These are phyloP conservation scores for Melampsora americana DNA, from an alignment of 1,284 basidiomycete species.

Conservation along the genomic window DNA sequence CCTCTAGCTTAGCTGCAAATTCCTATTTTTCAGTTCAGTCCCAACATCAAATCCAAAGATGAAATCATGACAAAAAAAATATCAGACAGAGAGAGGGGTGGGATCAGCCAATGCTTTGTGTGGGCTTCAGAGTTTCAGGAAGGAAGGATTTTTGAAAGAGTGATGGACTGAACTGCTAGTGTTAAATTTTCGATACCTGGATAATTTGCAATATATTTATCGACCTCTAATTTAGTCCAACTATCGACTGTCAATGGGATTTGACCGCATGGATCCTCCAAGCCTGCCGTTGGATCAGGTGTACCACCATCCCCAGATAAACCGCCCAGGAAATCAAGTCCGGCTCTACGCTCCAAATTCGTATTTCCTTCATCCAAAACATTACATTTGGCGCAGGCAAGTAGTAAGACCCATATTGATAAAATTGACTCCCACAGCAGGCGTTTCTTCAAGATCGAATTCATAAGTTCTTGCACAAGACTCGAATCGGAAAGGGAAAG, in stretches of 20 bases:
- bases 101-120: background rate
- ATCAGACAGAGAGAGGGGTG: background rate
- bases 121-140: background rate
- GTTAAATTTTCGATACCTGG: slow-evolving; percentile 13
- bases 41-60: background rate
- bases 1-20: slow-evolving; percentile 29
- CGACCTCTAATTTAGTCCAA: slow-evolving; percentile 12
- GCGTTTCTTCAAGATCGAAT: too few species aligned
- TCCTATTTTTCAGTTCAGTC: background rate
- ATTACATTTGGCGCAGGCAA: background rate
- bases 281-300: slow-evolving; percentile 2
- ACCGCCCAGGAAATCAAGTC: slow-evolving; percentile 1
- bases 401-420: background rate
- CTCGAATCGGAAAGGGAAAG: too few species aligned
- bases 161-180: background rate
- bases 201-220: slow-evolving; percentile 23
- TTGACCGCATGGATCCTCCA: slow-evolving; percentile 11
- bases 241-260: slow-evolving; percentile 1
- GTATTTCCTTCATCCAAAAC: background rate
- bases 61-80: background rate
- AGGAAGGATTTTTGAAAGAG: background rate
- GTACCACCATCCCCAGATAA: background rate
- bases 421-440: background rate
- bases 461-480: too few species aligned
- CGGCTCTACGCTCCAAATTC: background rate